phyloP scores from a whole-genome alignment of 2,329 filamentous ascomycete species.

The Paracorniculantispora psalliotae region DNA sequence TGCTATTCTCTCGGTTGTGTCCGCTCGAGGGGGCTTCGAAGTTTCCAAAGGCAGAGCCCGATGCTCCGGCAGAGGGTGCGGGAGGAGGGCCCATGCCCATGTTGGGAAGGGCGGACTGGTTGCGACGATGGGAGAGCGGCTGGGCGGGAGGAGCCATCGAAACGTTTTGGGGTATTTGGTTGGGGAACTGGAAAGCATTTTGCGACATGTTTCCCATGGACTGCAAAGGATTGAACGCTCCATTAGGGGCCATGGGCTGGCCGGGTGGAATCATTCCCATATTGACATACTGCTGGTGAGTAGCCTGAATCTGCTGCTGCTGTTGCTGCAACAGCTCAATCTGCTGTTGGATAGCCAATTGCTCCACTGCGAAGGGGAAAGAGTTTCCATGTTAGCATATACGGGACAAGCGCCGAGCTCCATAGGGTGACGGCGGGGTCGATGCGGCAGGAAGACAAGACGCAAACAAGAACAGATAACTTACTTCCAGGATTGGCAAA shows the following conservation, averaged over 20 bases:
- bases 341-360: constrained; percentile 95
- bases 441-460: background rate
- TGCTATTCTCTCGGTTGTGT: constrained; percentile 62
- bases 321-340: constrained; percentile 96
- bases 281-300: constrained; percentile 95
- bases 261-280: constrained; percentile 90
- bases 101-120: constrained; percentile 92
- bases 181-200: constrained; percentile 84
- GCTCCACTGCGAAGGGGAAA: constrained; percentile 73
- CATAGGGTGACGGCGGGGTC: background rate
- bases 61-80: constrained; percentile 85
- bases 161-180: constrained; percentile 67
- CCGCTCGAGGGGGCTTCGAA: constrained; percentile 61
- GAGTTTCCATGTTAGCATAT: constrained; percentile 11
- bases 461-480: constrained; percentile 35
- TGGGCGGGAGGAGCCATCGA: constrained; percentile 73
- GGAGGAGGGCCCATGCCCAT: constrained; percentile 85
- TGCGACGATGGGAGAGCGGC: constrained; percentile 85
- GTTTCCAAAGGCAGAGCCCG: constrained; percentile 73
- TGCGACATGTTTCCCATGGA: constrained; percentile 75
- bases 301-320: constrained; percentile 94
- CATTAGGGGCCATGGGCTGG: constrained; percentile 66
- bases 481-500: constrained; percentile 62
- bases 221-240: constrained; percentile 73
- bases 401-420: no score